Conservation (phyloP, 371 early-diverging fungal genomes). For the Coemansia sp. region DNA sequence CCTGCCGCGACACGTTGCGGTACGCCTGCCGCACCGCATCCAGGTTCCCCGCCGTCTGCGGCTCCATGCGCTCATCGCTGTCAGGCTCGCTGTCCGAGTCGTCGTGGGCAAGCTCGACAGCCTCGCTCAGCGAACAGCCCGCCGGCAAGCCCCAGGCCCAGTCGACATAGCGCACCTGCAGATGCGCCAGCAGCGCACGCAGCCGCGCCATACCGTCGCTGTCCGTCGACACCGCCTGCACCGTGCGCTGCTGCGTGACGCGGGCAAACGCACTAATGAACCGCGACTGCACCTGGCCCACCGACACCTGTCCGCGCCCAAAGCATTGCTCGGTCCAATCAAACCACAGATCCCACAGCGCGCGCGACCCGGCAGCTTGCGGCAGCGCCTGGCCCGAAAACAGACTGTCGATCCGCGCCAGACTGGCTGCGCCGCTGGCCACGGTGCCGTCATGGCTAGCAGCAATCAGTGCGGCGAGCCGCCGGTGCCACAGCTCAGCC, state of each 20-base stretch:
- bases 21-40: conserved; percentile 57
- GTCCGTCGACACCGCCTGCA: background rate
- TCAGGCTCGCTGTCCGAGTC: conserved; percentile 41
- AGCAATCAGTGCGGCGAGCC: conserved; percentile 34
- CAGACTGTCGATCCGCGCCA: conserved; percentile 28
- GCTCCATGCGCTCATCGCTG: conserved; percentile 16
- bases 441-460: background rate
- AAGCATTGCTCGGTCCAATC: conserved; percentile 47
- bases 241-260: conserved; percentile 29
- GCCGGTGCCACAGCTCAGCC: conserved; percentile 50
- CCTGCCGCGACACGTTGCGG: conserved; percentile 55
- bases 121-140: conserved; percentile 24
- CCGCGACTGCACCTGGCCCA: conserved; percentile 45
- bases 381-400: conserved; percentile 49
- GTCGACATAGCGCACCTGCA: conserved; percentile 25
- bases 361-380: conserved; percentile 49
- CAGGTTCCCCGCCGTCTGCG: conserved; percentile 59
- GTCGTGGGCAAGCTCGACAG: conserved; percentile 4
- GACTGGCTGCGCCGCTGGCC: conserved; percentile 14
- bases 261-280: conserved; percentile 35
- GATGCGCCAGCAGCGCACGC: conserved; percentile 14
- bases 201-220: conserved; percentile 3
- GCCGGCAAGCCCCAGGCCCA: conserved; percentile 26
- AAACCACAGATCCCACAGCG: conserved; percentile 56
- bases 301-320: conserved; percentile 8